Evolutionary conservation across 805 yeast genomes (phyloP), one percentile per base, ranked within the genome.

Genomic region (Ogataea ramenticola): DNA sequence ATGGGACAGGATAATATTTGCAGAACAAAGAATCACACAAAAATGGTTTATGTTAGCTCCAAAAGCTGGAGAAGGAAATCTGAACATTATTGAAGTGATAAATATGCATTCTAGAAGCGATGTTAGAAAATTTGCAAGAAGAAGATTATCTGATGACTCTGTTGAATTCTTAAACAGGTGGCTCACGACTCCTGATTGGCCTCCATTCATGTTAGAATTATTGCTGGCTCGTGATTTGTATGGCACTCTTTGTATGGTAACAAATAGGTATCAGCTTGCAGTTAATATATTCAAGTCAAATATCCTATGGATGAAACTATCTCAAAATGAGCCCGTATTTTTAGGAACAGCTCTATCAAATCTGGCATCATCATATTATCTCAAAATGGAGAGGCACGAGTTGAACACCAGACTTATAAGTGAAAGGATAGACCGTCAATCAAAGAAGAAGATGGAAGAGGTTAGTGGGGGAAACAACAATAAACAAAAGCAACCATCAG

Each of bases 141-240:
- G 47, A 11, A 43, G 58, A 39, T 47, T 57, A 34, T 43, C 52
- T 1, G 45, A 50, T 4, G 44, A 49, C 4, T 52, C 54, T 2
- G 31, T 44, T 21, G 50, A 51, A 14, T 54, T 54, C 37, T 39
- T 60, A 24, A 48, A 47, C 21, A 49, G 49, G 24, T 59, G 60
- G 62, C 34, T 44, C 7, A 42, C 43, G 3, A 4, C 19, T 69
- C 55, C 75, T 70, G 34, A 79, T 1, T 83, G 86, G 86, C 80
- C 76, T 43, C 84, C 82, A 3, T 89, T 86, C 58, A 68, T 80
- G 32, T 86, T 83, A 45, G 96, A 88, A 53, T 74, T 84, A 49
- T 81, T 89, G 59, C 78, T 80, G 44, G 82, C 87, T 1, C 71
- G 91, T 61, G 96, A 89, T 52, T 56, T 86, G 45, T 76, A 81